Evolutionary conservation across 768 basidiomycete genomes (phyloP), one percentile per base, ranked within the genome.

Genomic region (Boletus eberwhitei): DNA sequence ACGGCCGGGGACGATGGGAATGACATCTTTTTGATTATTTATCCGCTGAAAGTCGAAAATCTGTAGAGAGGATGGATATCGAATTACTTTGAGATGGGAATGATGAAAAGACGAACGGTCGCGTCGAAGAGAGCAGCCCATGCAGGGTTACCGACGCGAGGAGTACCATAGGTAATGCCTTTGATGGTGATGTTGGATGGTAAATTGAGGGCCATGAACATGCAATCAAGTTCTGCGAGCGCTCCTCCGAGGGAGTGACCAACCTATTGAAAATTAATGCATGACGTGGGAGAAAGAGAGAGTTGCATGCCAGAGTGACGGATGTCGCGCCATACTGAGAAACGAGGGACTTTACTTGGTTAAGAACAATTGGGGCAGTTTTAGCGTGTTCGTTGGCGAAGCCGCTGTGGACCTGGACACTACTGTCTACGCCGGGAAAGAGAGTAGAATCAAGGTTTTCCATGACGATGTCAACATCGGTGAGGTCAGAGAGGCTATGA

Each of bases 1-100:
- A 19, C 75, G 71, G 2, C 75, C 78, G 8, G 84, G 84, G 8
- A 86, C 73, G 54, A 81, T 84, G 22, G 86, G 85, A 40, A 86
- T 70, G 29, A 75, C 54, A 60, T 82, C 78, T n/a, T 62, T 68
- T 49, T 50, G 29, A n/a, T 70, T 69, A 52, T 69, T 70, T 34
- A 71, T 59, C 36, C 68, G 59, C 52, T 52, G 65, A 49, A 65
- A 64, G 58, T 70, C 55, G 4, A 59, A 44, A 35, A 67, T 60
- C 63, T 69, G 14, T 34, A 24, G 32, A 32, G 29, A 38, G 4
- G 16, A 21, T 12, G 16, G 12, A 16, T 26, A 17, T 24, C 22
- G 36, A 35, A 17, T 29, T 17, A 19, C 24, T 22, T 24, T 52
- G n/a, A 31, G 34, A 47, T 12, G 22, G 29, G 22, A 48, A 31